Evolutionary conservation across 139 green algal genomes (phyloP).

Genomic region (Protoeuglena noctilucae): DNA sequence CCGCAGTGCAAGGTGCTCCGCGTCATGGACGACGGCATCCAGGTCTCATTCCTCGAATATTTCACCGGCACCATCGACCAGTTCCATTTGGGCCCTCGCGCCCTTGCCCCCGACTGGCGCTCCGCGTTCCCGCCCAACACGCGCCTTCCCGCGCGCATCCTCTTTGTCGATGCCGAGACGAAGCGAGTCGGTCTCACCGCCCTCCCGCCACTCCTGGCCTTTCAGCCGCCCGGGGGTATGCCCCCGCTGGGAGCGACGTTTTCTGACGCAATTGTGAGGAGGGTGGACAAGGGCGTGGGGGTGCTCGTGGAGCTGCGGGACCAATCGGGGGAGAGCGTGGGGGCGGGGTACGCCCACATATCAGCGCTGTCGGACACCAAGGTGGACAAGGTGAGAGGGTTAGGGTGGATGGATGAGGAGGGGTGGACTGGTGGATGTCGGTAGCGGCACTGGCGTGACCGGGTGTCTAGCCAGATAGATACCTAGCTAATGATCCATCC

Average conservation of each 20-base stretch:
- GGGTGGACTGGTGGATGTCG: no score
- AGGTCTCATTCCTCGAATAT: slow-evolving; percentile 70
- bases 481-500: no score
- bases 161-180: slow-evolving; percentile 54
- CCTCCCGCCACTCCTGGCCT: slow-evolving; percentile 46
- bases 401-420: slow-evolving; percentile 7
- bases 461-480: no score
- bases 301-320: slow-evolving; percentile 46
- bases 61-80: slow-evolving; percentile 74
- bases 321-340: neutral
- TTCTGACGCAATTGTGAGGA: slow-evolving; percentile 31
- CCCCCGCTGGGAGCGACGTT: neutral
- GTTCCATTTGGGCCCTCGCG: slow-evolving; percentile 49
- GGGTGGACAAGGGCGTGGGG: slow-evolving; percentile 48
- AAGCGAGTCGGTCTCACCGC: slow-evolving; percentile 68
- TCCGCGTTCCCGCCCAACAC: slow-evolving; percentile 14
- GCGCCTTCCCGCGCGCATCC: slow-evolving; percentile 48
- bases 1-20: slow-evolving; percentile 20
- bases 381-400: slow-evolving; percentile 43
- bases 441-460: no score
- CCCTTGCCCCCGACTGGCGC: slow-evolving; percentile 8
- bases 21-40: slow-evolving; percentile 48
- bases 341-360: slow-evolving; percentile 51
- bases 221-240: neutral
- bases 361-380: slow-evolving; percentile 49